These are phyloP conservation scores for Neurospora intermedia DNA, from an alignment of 495 filamentous ascomycete genomes.

Conservation along the genomic window DNA sequence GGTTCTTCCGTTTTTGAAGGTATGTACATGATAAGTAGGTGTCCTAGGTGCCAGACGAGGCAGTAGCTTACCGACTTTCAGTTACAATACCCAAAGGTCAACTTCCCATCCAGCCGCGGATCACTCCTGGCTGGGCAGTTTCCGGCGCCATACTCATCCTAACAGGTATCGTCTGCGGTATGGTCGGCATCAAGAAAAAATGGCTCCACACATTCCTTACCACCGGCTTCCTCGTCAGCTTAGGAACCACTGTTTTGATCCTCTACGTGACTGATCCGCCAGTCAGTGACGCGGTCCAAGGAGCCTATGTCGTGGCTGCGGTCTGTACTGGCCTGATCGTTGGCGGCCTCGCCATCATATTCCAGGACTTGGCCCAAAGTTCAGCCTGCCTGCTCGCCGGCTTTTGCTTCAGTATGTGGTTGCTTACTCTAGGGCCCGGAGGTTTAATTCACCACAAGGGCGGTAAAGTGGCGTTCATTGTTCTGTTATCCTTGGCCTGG, in stretches of 20 bases:
- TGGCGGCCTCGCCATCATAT: slow-evolving; percentile 65
- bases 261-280: slow-evolving; percentile 84
- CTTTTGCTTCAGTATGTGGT: slow-evolving; percentile 85
- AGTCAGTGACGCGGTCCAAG: slow-evolving; percentile 65
- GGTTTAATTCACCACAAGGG: slow-evolving; percentile 53
- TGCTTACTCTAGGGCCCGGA: slow-evolving; percentile 66
- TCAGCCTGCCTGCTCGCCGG: slow-evolving; percentile 81
- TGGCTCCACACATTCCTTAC: slow-evolving; percentile 78
- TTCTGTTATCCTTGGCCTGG: slow-evolving; percentile 51
- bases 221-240: slow-evolving; percentile 56
- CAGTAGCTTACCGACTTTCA: slow-evolving; percentile 6
- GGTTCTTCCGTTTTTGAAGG: not conserved
- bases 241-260: slow-evolving; percentile 75
- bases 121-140: slow-evolving; percentile 74
- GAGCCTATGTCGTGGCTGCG: slow-evolving; percentile 77
- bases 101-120: slow-evolving; percentile 60
- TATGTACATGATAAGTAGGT: not conserved
- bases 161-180: slow-evolving; percentile 54
- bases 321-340: slow-evolving; percentile 66
- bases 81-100: slow-evolving; percentile 30
- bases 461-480: slow-evolving; percentile 65
- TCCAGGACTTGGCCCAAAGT: slow-evolving; percentile 78
- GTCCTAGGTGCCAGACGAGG: too few species aligned
- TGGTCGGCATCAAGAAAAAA: slow-evolving; percentile 79
- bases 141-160: slow-evolving; percentile 66